These are phyloP conservation scores for Drosera spatulata DNA, from an alignment of 179 eudicot genomes.

Conservation along the genomic window DNA sequence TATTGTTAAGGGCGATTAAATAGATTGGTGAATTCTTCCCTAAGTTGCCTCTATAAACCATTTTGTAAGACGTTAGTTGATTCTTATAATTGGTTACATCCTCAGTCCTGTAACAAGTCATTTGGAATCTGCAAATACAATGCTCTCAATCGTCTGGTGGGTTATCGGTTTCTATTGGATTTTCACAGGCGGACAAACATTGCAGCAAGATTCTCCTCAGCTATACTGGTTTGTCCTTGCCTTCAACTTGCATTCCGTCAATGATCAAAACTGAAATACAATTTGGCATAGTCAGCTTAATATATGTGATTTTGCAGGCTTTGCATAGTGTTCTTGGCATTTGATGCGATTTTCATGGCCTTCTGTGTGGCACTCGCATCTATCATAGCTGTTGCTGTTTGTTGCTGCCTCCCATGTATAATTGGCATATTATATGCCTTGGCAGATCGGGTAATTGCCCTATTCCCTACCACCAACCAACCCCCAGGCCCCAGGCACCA, in stretches of 20 bases:
- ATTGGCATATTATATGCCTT: constrained; percentile 51
- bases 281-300: neutral
- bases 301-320: constrained; percentile 38
- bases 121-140: constrained; percentile 64
- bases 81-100: constrained; percentile 4
- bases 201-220: constrained; percentile 46
- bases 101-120: constrained; percentile 40
- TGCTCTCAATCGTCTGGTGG: constrained; percentile 78
- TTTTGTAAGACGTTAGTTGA: too few relatives aligned
- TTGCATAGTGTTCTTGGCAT: constrained; percentile 49
- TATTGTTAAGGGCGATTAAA: too few relatives aligned
- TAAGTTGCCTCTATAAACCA: too few relatives aligned
- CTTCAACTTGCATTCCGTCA: neutral
- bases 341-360: constrained; percentile 60
- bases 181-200: constrained; percentile 38
- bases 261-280: neutral
- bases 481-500: too few relatives aligned
- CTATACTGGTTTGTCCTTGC: constrained; percentile 46
- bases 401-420: constrained; percentile 70
- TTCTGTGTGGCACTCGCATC: constrained; percentile 66
- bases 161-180: constrained; percentile 69
- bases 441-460: constrained; percentile 42
- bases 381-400: constrained; percentile 55
- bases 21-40: too few relatives aligned
- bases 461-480: too few relatives aligned